Conservation (phyloP, 1,284 basidiomycete species). For the Flammula alnicola region DNA sequence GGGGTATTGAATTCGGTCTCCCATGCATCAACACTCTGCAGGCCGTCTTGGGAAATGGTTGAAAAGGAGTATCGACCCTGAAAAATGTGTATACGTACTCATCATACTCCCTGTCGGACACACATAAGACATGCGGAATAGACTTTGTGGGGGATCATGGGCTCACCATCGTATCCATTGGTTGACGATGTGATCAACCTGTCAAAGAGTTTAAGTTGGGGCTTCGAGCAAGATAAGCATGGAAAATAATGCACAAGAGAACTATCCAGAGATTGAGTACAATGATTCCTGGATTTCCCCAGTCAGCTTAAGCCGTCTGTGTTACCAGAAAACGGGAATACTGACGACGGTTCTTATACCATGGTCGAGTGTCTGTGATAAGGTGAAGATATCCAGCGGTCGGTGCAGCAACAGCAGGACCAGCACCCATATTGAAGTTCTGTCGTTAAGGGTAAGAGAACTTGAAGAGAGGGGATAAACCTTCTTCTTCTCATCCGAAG, state of each 20-base stretch:
- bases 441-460: neutral
- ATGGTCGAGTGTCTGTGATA: constrained; percentile 54
- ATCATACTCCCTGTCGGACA: constrained; percentile 54
- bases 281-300: constrained; percentile 30
- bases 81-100: constrained; percentile 52
- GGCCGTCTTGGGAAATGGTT: constrained; percentile 33
- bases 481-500: neutral
- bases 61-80: neutral
- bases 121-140: neutral
- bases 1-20: constrained; percentile 47
- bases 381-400: constrained; percentile 50
- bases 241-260: constrained; percentile 32
- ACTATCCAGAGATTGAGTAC: constrained; percentile 41
- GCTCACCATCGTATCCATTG: constrained; percentile 66
- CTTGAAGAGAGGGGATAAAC: neutral
- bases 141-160: neutral
- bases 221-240: neutral
- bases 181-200: constrained; percentile 47
- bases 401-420: constrained; percentile 42
- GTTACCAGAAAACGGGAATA: neutral
- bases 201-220: constrained; percentile 4
- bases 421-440: constrained; percentile 43
- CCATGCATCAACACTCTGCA: constrained; percentile 47
- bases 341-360: constrained; percentile 64
- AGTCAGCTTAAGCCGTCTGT: neutral